These are phyloP conservation scores for Boletus rubroflammeus DNA, from an alignment of 768 basidiomycete species.

Conservation along the genomic window DNA sequence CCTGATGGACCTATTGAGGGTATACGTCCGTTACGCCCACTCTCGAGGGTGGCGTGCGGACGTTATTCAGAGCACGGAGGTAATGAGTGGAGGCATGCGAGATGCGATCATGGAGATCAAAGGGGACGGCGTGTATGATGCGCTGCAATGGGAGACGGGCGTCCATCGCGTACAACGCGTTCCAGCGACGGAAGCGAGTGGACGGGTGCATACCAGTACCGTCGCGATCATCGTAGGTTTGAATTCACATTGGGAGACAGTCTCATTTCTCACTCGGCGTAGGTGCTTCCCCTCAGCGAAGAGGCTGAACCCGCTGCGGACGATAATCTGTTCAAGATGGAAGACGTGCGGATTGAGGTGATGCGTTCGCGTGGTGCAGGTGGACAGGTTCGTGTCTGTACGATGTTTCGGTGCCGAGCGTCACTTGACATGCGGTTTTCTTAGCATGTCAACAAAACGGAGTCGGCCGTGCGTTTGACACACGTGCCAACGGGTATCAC, in stretches of 20 bases:
- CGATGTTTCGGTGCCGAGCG: background rate
- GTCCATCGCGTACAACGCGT: slow-evolving; percentile 95
- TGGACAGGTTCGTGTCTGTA: slow-evolving; percentile 63
- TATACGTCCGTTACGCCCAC: slow-evolving; percentile 47
- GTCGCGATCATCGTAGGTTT: slow-evolving; percentile 14
- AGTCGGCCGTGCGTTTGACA: slow-evolving; percentile 93
- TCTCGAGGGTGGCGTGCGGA: slow-evolving; percentile 57
- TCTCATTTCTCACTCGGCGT: background rate
- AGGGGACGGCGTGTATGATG: slow-evolving; percentile 75
- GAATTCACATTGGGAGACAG: background rate
- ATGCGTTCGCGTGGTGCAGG: slow-evolving; percentile 98
- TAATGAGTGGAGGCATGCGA: slow-evolving; percentile 63
- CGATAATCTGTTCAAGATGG: slow-evolving; percentile 75
- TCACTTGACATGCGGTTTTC: background rate
- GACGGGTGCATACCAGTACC: slow-evolving; percentile 81
- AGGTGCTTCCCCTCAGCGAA: slow-evolving; percentile 82
- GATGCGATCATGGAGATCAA: slow-evolving; percentile 80
- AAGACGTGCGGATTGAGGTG: slow-evolving; percentile 87
- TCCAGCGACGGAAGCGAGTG: slow-evolving; percentile 84
- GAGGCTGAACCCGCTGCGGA: slow-evolving; percentile 50
- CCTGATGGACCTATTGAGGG: slow-evolving; percentile 62
- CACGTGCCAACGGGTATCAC: slow-evolving; percentile 91
- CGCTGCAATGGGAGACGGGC: slow-evolving; percentile 86
- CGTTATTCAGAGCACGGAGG: slow-evolving; percentile 55
- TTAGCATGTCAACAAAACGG: slow-evolving; percentile 97